Base-by-base conservation (phyloP, 2,329 filamentous ascomycete species). In the Cladophialophora yegresii region DNA sequence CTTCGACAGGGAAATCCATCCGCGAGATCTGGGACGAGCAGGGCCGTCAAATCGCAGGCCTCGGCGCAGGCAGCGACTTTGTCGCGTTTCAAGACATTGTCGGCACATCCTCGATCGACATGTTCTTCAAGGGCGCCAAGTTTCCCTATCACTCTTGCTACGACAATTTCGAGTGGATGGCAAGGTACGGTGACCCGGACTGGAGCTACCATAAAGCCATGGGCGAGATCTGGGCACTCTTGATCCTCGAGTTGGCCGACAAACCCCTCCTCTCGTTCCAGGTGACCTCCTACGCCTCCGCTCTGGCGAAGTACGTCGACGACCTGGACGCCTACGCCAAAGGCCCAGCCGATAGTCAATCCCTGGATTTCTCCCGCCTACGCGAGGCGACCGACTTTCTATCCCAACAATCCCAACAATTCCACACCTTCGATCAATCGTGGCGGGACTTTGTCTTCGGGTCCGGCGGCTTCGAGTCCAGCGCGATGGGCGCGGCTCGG, bases 41-140 rank as follows among this genome's bases (percentile, higher is more conserved):
- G 1, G 79, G 84, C 13, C 82, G 78, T 23, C 79, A 84, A 32
- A 80, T 98, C 0, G 86, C 87, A 53, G 85, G 86, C 1, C 82
- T 96, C 0, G 91, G 88, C 12, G 87, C 87, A 4, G 88, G 85
- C 9, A 89, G 91, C 70, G 95, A 98, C 76, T 95, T 91, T 72
- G 89, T 92, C 2, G 87, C 92, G 1, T 99, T 98, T 76, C 93
- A 96, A 77, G 86, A 93, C 74, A 90, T 98, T 57, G 92, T 91
- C 0, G 95, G 95, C 58, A 92, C 88, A 7, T 93, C 92, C 51
- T 93, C 90, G 10, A 82, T 99, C 62, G 92, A 98, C 75, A 85
- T 99, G 69, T 84, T 86, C 30, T 98, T 99, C 73, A 77, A 80
- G 43, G 90, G 89, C 51, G 80, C 84, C 7, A 77, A 80, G 10